A percentile compares a stretch with the other conserved stretches of the same genome.
Conservation (phyloP, 1,284 basidiomycete species). For the Cutaneotrichosporon daszewskae region DNA sequence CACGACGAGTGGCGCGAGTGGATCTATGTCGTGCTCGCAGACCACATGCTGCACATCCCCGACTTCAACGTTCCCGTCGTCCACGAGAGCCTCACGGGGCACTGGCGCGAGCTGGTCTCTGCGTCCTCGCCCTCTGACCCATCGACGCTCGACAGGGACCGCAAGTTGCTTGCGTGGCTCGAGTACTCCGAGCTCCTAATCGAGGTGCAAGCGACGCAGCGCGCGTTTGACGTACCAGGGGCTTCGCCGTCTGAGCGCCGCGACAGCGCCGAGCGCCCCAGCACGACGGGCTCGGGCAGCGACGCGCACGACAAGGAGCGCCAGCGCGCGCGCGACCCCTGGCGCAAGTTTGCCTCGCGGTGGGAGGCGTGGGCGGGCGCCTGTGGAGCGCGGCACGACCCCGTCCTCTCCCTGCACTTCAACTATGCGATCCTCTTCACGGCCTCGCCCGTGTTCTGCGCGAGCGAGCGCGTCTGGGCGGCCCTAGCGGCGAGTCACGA, state of each 20-base stretch:
- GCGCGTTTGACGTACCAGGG: constrained; percentile 2
- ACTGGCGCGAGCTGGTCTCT: constrained; percentile 38
- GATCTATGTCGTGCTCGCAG: constrained; percentile 43
- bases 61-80: constrained; percentile 33
- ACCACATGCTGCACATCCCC: constrained; percentile 36
- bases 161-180: constrained; percentile 45
- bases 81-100: constrained; percentile 24
- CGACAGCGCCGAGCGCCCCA: neutral
- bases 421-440: constrained; percentile 42
- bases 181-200: constrained; percentile 43
- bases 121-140: constrained; percentile 24
- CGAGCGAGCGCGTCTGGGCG: constrained; percentile 31
- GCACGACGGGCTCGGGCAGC: neutral
- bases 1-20: constrained; percentile 46
- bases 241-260: constrained; percentile 4
- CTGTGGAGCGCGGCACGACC: constrained; percentile 23
- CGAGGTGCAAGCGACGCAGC: constrained; percentile 22
- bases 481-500: constrained; percentile 32
- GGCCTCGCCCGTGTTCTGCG: constrained; percentile 35
- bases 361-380: constrained; percentile 39
- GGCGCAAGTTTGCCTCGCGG: constrained; percentile 23
- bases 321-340: constrained; percentile 20
- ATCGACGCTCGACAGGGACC: constrained; percentile 39
- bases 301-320: constrained; percentile 5
- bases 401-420: constrained; percentile 38